Evolutionary conservation across 192 early-diverging fungal genomes (phyloP).

Genomic region (Tieghemiomyces parasiticus): DNA sequence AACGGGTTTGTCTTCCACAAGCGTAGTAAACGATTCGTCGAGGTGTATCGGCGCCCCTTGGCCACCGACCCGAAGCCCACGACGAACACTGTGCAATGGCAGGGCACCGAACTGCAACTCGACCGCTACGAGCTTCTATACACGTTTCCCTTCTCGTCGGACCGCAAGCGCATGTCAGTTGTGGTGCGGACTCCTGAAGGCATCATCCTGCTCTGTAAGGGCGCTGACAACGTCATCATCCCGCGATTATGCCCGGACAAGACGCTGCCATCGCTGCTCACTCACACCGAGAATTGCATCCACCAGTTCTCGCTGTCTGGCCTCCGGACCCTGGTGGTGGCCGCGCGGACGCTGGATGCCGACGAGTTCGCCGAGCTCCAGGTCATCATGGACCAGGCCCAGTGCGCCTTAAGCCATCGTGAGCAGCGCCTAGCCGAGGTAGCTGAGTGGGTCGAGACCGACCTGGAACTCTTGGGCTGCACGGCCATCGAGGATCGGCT

Average conservation of each 20-base stretch:
- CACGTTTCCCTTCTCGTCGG: conserved; percentile 86
- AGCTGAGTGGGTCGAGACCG: conserved; percentile 66
- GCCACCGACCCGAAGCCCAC: neutral
- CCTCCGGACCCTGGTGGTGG: conserved; percentile 6
- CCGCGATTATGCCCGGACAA: conserved; percentile 46
- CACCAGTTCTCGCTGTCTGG: conserved; percentile 10
- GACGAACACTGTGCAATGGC: neutral
- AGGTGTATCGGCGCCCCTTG: neutral
- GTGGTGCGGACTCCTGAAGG: conserved; percentile 65
- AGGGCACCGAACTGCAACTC: conserved; percentile 27
- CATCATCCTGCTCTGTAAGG: conserved; percentile 81
- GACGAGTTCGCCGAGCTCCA: conserved; percentile 18
- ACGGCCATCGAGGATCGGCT: conserved; percentile 96
- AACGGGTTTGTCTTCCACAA: conserved; percentile 58
- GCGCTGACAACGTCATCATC: conserved; percentile 91
- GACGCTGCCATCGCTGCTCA: neutral
- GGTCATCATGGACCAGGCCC: conserved; percentile 8
- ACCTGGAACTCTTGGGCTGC: conserved; percentile 74
- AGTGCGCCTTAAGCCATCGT: conserved; percentile 33
- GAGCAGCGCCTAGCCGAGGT: conserved; percentile 54
- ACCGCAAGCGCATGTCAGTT: conserved; percentile 91
- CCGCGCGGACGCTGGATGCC: conserved; percentile 16
- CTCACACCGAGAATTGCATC: conserved; percentile 12
- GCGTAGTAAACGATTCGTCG: conserved; percentile 19
- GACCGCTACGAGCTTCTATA: conserved; percentile 47